Evolutionary conservation across 208 protist genomes (phyloP), one percentile per base, ranked within the genome.

Genomic region (Porcisia deanei): DNA sequence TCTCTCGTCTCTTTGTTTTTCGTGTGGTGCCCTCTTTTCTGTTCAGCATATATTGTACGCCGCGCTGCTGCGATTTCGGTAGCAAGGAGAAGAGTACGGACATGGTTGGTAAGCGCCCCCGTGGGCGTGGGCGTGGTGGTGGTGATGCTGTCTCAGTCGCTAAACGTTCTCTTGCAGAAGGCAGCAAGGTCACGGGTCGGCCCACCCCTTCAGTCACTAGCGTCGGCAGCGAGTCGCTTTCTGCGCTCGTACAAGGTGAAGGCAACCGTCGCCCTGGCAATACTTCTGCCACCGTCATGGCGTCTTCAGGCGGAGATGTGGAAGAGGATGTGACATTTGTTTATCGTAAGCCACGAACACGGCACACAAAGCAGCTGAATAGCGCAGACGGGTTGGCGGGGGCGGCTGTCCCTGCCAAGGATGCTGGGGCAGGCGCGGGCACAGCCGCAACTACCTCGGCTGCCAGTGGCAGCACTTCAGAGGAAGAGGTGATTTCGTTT

Each of bases 311-410:
- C n/a, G 52, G 16, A 73, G 49, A 34, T 47, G 58, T 49, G 12
- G 83, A 79, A 18, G 75, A 80, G n/a, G 83, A 84, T 3, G 83
- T 87, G 22, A 84, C 70, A 34, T 58, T 87, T 54, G 25, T 87
- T 30, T 87, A 84, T 59, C 77, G 72, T 67, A 75, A 75, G 57
- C 74, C 72, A 61, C 39, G 59, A 73, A 74, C 75, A 2, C 67
- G 65, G 20, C 41, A 18, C 47, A 53, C 64, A 4, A 67, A 43
- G 34, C 41, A 47, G 7, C 39, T 47, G 7, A 72, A n/a, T 10
- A 55, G 57, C 66, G 7, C 63, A 1, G 47, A 57, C 22, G 66
- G 25, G 47, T 37, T 20, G 39, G 63, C 18, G 10, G 39, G 47
- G 47, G 63, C 41, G 8, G 14, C 63, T 47, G 18, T 30, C 18